Conservation (phyloP, 495 filamentous ascomycete species). For the Parachaetomium inaequale region DNA sequence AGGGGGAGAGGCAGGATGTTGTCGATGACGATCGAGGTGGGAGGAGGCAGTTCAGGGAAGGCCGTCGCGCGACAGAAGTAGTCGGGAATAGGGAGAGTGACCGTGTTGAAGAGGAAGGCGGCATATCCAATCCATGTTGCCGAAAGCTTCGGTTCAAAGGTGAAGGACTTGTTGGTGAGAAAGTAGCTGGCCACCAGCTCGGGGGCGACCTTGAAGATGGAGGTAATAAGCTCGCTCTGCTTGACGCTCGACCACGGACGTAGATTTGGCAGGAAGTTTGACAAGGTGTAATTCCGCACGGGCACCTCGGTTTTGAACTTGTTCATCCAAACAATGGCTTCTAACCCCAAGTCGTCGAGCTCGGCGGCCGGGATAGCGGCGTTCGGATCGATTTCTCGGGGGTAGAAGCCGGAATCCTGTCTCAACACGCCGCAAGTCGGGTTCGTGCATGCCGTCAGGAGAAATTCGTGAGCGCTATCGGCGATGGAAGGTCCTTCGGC, state of each 20-base stretch:
- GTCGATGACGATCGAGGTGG: conserved; percentile 70
- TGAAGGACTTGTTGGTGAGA: conserved; percentile 69
- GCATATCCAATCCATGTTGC: conserved; percentile 93
- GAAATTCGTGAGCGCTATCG: conserved; percentile 63
- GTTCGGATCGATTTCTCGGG: conserved; percentile 60
- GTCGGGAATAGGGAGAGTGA: conserved; percentile 67
- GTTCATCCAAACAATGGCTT: conserved; percentile 63
- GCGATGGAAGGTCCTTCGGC: conserved; percentile 45
- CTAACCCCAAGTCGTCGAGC: conserved; percentile 64
- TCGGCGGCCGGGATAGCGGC: conserved; percentile 34
- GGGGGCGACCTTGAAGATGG: conserved; percentile 75
- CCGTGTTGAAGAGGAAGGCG: conserved; percentile 73
- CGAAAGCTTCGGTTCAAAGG: conserved; percentile 85
- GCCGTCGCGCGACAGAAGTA: conserved; percentile 56
- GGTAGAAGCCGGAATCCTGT: conserved; percentile 67
- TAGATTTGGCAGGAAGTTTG: conserved; percentile 71
- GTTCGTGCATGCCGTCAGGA: conserved; percentile 69
- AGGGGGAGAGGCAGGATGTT: conserved; percentile 83
- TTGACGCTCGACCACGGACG: conserved; percentile 76
- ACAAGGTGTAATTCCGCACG: conserved; percentile 69
- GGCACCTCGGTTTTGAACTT: conserved; percentile 62
- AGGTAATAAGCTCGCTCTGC: conserved; percentile 75
- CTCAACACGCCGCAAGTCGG: conserved; percentile 65
- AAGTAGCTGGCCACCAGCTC: conserved; percentile 87
- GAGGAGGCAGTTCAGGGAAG: conserved; percentile 65